phyloP scores from a whole-genome alignment of 305 asterid species.

The Fraxinus baroniana region DNA sequence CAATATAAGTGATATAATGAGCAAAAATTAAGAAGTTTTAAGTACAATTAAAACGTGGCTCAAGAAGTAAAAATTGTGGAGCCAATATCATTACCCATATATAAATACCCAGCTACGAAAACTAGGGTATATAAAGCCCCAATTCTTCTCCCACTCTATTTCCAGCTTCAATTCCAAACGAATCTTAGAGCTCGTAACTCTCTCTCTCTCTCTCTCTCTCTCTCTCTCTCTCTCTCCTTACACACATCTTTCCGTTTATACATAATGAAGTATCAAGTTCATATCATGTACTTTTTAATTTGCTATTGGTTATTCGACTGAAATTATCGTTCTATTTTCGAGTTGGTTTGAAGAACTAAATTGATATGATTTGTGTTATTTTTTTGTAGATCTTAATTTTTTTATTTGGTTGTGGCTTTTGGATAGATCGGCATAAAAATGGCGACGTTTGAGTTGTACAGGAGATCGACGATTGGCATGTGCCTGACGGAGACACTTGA shows the following conservation, averaged over 20 bases:
- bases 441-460: constrained; percentile 89
- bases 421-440: constrained; percentile 31
- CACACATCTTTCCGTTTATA: not conserved
- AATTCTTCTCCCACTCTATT: constrained; percentile 46
- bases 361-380: not conserved
- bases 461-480: constrained; percentile 98
- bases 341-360: not conserved
- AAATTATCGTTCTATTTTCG: not conserved
- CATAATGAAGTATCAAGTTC: not conserved
- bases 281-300: not conserved
- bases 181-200: not conserved
- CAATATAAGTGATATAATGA: too few species aligned
- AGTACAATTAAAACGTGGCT: too few species aligned
- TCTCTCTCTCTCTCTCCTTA: not conserved
- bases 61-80: too few species aligned
- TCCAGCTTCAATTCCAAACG: constrained; percentile 11
- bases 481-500: constrained; percentile 96
- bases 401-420: constrained; percentile 5
- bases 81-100: too few species aligned
- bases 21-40: too few species aligned
- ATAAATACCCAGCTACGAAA: constrained; percentile 40
- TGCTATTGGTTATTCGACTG: not conserved
- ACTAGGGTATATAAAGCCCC: constrained; percentile 79
- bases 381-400: not conserved
- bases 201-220: not conserved